These are phyloP conservation scores for Calycina herbarum DNA, from an alignment of 2,329 filamentous ascomycete species.

Conservation along the genomic window DNA sequence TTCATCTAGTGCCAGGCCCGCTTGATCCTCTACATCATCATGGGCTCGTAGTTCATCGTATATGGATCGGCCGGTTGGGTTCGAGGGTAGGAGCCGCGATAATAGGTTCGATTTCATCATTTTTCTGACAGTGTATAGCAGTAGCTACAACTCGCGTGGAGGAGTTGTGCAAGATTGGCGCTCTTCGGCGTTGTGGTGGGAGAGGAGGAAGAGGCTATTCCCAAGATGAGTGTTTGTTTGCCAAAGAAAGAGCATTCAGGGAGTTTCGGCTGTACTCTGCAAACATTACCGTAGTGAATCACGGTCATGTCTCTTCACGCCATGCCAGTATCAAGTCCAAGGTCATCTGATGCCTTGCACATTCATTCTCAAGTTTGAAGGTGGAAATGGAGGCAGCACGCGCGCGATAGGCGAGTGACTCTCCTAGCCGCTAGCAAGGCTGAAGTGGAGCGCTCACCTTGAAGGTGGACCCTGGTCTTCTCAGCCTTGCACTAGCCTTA, in stretches of 20 bases:
- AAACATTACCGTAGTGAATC: conserved; percentile 9
- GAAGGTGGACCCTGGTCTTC: not conserved
- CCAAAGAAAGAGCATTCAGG: conserved; percentile 26
- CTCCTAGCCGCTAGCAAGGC: conserved; percentile 8
- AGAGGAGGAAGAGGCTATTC: conserved; percentile 20
- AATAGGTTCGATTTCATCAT: conserved; percentile 39
- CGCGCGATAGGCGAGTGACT: conserved; percentile 24
- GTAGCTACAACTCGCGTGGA: conserved; percentile 6
- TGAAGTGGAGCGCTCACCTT: not conserved
- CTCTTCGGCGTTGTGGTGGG: not conserved
- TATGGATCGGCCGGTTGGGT: conserved; percentile 36
- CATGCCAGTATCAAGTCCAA: conserved; percentile 24
- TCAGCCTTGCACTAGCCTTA: conserved; percentile 25
- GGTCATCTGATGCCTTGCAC: conserved; percentile 24
- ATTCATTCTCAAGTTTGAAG: not conserved
- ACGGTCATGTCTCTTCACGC: conserved; percentile 16
- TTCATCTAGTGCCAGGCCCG: conserved; percentile 37
- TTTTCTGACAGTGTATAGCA: conserved; percentile 6
- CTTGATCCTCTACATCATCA: conserved; percentile 38
- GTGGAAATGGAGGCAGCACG: conserved; percentile 17
- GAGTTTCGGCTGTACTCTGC: not conserved
- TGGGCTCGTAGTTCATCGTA: conserved; percentile 39
- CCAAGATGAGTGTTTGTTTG: conserved; percentile 20
- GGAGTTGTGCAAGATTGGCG: not conserved
- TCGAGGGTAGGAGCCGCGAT: conserved; percentile 37